Percentiles rank a stretch among this genome's conserved stretches.
Conservation (phyloP, 169 alveolate genomes). For the Eimeria sp. region DNA sequence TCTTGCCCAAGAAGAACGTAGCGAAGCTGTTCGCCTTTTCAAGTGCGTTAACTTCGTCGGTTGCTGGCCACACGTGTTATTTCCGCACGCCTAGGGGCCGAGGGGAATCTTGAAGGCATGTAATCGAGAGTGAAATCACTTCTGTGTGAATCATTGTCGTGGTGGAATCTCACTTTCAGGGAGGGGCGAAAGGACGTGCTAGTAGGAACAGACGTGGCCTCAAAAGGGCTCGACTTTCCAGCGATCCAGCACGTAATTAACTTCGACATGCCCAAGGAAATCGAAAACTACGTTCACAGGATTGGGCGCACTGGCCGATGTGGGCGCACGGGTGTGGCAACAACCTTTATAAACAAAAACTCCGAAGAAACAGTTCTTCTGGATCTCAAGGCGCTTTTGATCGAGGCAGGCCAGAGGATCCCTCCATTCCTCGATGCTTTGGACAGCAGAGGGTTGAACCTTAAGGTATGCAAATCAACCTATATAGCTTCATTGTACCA, state of each 20-base stretch:
- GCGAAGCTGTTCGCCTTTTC: constrained; percentile 91
- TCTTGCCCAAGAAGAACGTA: constrained; percentile 94
- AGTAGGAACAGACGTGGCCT: constrained; percentile 98
- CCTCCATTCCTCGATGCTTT: constrained; percentile 93
- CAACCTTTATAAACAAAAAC: constrained; percentile 95
- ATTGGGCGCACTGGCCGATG: constrained; percentile 99
- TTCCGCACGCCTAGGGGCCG: background rate
- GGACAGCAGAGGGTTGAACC: constrained; percentile 89
- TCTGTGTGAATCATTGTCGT: background rate
- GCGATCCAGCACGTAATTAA: constrained; percentile 98
- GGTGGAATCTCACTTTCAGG: constrained; percentile 45
- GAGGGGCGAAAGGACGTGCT: constrained; percentile 91
- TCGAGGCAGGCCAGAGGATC: constrained; percentile 95
- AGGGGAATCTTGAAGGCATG: background rate
- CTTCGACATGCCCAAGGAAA: constrained; percentile 99
- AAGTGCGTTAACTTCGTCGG: constrained; percentile 77
- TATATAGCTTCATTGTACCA: background rate
- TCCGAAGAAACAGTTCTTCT: constrained; percentile 89
- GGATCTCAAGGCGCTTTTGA: constrained; percentile 94
- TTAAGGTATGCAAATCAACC: constrained; percentile 83
- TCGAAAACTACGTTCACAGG: constrained; percentile 98
- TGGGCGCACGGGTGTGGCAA: constrained; percentile 98
- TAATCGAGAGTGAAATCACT: background rate
- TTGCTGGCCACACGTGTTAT: background rate
- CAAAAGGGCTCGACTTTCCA: constrained; percentile 99